Evolutionary conservation across 129 eudicot species (phyloP).

Genomic region (Artemisia tridentata): DNA sequence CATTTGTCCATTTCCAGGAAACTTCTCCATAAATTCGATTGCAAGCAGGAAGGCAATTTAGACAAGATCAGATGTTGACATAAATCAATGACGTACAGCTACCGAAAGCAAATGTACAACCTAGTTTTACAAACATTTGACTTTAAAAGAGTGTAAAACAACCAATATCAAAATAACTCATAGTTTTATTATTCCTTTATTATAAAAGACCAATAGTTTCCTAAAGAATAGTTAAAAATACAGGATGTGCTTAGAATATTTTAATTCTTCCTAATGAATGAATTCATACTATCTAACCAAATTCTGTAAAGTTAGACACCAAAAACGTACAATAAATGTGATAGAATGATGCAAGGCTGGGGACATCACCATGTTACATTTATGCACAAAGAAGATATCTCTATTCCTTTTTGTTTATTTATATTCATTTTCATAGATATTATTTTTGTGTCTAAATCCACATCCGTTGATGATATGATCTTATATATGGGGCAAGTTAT

Average conservation of each 20-base stretch:
- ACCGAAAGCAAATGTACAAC: constrained; percentile 7
- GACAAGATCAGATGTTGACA: constrained; percentile 29
- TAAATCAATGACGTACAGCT: constrained; percentile 8
- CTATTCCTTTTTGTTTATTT: neutral
- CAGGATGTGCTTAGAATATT: no score
- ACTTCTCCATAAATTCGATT: constrained; percentile 25
- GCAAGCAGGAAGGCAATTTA: constrained; percentile 7
- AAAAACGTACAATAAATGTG: neutral
- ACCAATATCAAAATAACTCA: neutral
- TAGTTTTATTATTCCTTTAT: neutral
- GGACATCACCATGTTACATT: constrained; percentile 25
- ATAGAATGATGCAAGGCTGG: constrained; percentile 6
- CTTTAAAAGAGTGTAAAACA: neutral
- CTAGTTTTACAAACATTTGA: neutral
- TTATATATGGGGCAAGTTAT: no score
- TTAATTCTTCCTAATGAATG: no score
- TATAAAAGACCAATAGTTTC: neutral
- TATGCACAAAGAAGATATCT: constrained; percentile 18
- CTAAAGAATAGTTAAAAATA: neutral
- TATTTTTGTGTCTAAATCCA: neutral
- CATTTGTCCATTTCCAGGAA: constrained; percentile 31
- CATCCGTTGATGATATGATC: neutral
- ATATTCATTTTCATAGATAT: neutral
- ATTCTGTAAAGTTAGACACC: neutral
- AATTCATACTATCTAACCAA: neutral